Evolutionary conservation across 2,329 filamentous ascomycete species (phyloP).

Genomic region (Drechslerella coelobrocha): DNA sequence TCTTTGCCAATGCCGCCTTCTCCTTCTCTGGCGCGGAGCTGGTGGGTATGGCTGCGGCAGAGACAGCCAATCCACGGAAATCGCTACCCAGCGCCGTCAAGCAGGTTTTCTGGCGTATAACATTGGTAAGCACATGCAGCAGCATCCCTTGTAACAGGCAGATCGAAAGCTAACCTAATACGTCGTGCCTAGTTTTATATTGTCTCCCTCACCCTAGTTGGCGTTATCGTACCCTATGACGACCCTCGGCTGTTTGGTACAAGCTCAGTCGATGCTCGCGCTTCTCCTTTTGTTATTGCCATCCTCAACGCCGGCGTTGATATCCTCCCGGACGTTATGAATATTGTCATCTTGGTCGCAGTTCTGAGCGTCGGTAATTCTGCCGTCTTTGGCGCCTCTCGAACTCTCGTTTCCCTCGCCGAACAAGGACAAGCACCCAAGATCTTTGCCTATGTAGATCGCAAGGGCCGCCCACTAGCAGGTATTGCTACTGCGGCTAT

Average conservation of each 20-base stretch:
- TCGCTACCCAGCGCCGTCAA: slow-evolving; percentile 86
- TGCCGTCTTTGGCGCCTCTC: slow-evolving; percentile 86
- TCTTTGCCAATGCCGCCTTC: slow-evolving; percentile 79
- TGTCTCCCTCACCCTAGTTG: slow-evolving; percentile 78
- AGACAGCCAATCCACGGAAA: slow-evolving; percentile 79
- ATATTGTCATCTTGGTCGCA: slow-evolving; percentile 89
- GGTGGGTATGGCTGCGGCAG: slow-evolving; percentile 77
- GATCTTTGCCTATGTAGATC: slow-evolving; percentile 80
- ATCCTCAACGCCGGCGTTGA: slow-evolving; percentile 83
- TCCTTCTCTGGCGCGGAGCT: slow-evolving; percentile 78
- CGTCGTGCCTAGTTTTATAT: slow-evolving; percentile 87
- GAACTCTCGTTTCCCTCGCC: slow-evolving; percentile 86
- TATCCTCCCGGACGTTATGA: slow-evolving; percentile 86
- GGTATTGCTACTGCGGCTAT: slow-evolving; percentile 72
- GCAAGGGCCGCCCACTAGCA: slow-evolving; percentile 77
- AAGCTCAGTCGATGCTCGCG: slow-evolving; percentile 70
- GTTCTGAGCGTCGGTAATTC: slow-evolving; percentile 92
- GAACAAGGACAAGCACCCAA: slow-evolving; percentile 83
- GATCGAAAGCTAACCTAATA: too few species aligned
- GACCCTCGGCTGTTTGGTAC: slow-evolving; percentile 68
- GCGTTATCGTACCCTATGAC: slow-evolving; percentile 78
- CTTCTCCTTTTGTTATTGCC: slow-evolving; percentile 92
- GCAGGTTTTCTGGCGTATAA: slow-evolving; percentile 94
- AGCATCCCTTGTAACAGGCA: too few species aligned
- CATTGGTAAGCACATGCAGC: slow-evolving; percentile 61